phyloP scores from a whole-genome alignment of 805 yeast genomes.

The Saccharomyces cerevisiae region DNA sequence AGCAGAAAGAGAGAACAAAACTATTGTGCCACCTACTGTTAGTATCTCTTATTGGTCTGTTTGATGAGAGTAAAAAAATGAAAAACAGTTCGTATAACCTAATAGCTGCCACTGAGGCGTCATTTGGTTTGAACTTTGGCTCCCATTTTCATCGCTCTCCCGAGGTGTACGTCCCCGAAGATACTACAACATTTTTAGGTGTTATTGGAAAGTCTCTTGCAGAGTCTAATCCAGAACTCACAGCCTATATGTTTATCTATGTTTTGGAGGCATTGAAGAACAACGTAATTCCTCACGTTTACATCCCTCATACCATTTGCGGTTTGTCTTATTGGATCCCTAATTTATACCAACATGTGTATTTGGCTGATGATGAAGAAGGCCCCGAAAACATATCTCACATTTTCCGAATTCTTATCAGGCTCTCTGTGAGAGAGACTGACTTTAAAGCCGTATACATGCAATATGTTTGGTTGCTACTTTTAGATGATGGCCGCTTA shows the following conservation, averaged over 20 bases:
- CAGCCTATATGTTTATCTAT: conserved; percentile 43
- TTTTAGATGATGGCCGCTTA: conserved; percentile 54
- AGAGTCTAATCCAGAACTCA: conserved; percentile 44
- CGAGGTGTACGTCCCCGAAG: conserved; percentile 60
- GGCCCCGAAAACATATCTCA: conserved; percentile 57
- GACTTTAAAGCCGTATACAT: conserved; percentile 46
- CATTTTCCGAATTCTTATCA: conserved; percentile 53
- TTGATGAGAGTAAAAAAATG: conserved; percentile 50
- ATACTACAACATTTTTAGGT: conserved; percentile 52
- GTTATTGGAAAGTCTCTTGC: conserved; percentile 54
- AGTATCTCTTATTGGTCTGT: conserved; percentile 58
- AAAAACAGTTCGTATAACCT: conserved; percentile 57
- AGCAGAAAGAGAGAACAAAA: conserved; percentile 26
- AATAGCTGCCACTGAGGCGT: conserved; percentile 50
- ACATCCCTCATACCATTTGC: conserved; percentile 19
- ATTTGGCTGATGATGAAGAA: conserved; percentile 41
- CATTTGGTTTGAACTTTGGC: conserved; percentile 55
- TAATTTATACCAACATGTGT: conserved; percentile 54
- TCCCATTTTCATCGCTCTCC: conserved; percentile 45
- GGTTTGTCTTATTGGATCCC: conserved; percentile 63
- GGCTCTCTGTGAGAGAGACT: conserved; percentile 44
- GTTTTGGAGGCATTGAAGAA: conserved; percentile 20
- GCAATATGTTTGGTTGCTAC: conserved; percentile 56
- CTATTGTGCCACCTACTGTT: conserved; percentile 56
- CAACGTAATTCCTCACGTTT: conserved; percentile 14